Evolutionary conservation across 805 yeast species (phyloP).

Genomic region (Isabelozyma rhagii): DNA sequence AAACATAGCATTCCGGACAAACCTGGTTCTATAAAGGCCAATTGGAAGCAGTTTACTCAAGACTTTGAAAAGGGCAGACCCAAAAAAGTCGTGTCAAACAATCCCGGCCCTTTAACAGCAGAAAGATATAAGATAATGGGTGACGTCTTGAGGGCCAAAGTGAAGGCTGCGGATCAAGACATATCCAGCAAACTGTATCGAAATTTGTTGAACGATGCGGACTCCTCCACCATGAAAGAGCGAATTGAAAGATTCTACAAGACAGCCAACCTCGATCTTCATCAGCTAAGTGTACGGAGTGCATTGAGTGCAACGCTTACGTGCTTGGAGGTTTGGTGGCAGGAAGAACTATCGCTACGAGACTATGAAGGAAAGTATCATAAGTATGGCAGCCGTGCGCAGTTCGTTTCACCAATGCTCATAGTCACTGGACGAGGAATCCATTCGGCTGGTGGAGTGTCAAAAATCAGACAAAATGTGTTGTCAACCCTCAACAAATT

Average conservation of each 20-base stretch:
- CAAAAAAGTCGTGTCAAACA: background rate
- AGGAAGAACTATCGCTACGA: constrained; percentile 45
- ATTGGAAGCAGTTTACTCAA: background rate
- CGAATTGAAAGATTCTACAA: constrained; percentile 2
- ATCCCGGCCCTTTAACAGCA: background rate
- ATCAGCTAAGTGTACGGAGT: constrained; percentile 45
- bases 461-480: constrained; percentile 47
- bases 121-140: background rate
- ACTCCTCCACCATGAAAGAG: background rate
- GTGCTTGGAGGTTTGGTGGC: constrained; percentile 61
- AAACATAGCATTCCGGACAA: too few species aligned
- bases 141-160: background rate
- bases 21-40: background rate
- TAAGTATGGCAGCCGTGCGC: constrained; percentile 31
- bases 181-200: background rate
- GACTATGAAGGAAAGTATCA: constrained; percentile 33
- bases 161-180: background rate
- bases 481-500: constrained; percentile 28
- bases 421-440: constrained; percentile 70
- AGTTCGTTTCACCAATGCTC: constrained; percentile 39
- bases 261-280: constrained; percentile 49
- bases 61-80: background rate
- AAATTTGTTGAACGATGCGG: background rate
- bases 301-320: constrained; percentile 39
- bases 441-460: constrained; percentile 58